Evolutionary conservation across 306 rosid species (phyloP).

Genomic region (Gynostemma pentaphyllum): DNA sequence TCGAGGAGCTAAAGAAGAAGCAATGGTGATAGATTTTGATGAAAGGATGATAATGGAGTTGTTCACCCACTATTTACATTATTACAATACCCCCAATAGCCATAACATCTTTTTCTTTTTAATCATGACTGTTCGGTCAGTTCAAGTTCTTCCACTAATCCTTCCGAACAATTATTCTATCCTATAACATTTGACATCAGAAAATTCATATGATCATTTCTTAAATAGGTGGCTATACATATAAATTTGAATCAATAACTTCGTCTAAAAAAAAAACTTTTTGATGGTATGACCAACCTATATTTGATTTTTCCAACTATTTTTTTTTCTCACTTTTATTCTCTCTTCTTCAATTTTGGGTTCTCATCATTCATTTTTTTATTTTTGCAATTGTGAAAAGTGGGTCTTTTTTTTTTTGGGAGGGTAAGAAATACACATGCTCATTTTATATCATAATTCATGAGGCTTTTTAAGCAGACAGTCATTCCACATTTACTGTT

Average conservation of each 20-base stretch:
- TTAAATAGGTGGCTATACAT: too few relatives aligned
- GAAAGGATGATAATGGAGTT: constrained; percentile 43
- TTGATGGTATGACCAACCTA: too few relatives aligned
- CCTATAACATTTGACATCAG: too few relatives aligned
- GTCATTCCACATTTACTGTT: constrained; percentile 49
- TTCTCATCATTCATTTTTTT: not conserved
- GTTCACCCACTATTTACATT: constrained; percentile 42
- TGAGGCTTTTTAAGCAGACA: constrained; percentile 32
- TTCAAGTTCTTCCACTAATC: too few relatives aligned
- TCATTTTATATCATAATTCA: not conserved
- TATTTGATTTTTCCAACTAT: too few relatives aligned
- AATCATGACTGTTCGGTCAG: too few relatives aligned
- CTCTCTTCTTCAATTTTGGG: not conserved
- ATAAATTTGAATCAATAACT: too few relatives aligned
- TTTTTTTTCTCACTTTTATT: too few relatives aligned
- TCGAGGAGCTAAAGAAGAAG: constrained; percentile 36
- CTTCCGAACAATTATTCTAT: too few relatives aligned
- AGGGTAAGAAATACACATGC: not conserved
- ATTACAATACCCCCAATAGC: not conserved
- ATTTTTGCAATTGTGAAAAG: not conserved
- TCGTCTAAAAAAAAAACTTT: too few relatives aligned
- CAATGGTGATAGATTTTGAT: constrained; percentile 30
- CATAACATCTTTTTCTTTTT: too few relatives aligned
- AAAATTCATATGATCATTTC: too few relatives aligned
- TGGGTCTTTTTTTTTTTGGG: not conserved